Evolutionary conservation across 257 asterid genomes (phyloP), one percentile per base, ranked within the genome.

Genomic region (Handroanthus guayacan): DNA sequence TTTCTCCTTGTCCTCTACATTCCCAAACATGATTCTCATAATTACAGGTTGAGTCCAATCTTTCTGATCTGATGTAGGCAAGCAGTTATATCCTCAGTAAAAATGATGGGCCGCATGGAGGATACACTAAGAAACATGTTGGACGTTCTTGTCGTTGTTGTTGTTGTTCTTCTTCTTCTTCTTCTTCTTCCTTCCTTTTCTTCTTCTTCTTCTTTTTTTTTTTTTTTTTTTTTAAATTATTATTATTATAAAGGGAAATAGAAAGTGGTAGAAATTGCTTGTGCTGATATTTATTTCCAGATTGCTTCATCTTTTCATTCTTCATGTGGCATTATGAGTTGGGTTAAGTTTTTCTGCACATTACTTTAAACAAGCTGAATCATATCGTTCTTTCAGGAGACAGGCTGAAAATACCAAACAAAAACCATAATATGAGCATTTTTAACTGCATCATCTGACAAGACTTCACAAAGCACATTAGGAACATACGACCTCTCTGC

Each of bases 391-490:
- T 31, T 67, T 16, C 12, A 37, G 77, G 50, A 62, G 57, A 43
- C 45, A 3, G 41, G 50, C n/a, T 38, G 13, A 61, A 51, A 61
- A 62, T 69, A 43, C 64, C 67, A 6, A 69, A 51, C 41, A 47
- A 5, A 54, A 39, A 14, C 17, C 13, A 37, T 31, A 20, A 48
- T 6, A 37, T 43, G 37, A 61, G 70, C 20, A 51, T 9, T 6
- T 76, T 43, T 14, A 51, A 72, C 43, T 78, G 67, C 73, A 68
- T 48, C 69, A 68, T 18, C 72, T 55, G 57, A 62, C 54, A 58
- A 66, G 43, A 16, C 31, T 54, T 56, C 37, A 12, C 20, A 14
- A 2, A 74, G 61, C 18, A 68, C 55, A 51, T 14, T 39, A 48
- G 63, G 62, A 55, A 37, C 47, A 48, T 52, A 64, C 37, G 58